Percentiles rank a stretch among this genome's conserved stretches.
phyloP scores from a whole-genome alignment of 768 basidiomycete species.

The Hericium rajendrae region DNA sequence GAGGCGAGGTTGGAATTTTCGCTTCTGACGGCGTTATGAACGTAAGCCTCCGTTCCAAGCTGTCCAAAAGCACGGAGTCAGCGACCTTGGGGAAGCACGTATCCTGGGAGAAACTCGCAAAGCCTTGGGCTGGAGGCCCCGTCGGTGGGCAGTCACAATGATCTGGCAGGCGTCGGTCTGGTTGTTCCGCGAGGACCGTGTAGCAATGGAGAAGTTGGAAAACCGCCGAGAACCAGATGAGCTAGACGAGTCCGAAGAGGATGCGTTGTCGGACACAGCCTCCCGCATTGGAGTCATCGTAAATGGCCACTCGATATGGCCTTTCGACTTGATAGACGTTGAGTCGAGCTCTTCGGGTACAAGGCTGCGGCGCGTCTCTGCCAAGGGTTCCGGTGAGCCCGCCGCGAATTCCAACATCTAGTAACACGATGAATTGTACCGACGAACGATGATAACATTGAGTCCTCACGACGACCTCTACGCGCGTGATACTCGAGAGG shows the following conservation, averaged over 20 bases:
- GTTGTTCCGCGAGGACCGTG: not conserved
- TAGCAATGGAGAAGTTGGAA: not conserved
- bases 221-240: not conserved
- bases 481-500: not conserved
- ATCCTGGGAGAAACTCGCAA: not conserved
- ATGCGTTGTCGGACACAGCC: not conserved
- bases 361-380: not conserved
- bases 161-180: not conserved
- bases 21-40: not conserved
- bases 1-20: not conserved
- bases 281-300: not conserved
- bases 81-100: not conserved
- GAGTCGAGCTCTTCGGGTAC: constrained; percentile 1
- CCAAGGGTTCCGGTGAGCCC: not conserved
- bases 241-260: not conserved
- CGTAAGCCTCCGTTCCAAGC: not conserved
- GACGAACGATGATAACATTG: too few relatives aligned
- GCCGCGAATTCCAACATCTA: constrained; percentile 2
- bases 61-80: not conserved
- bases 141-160: not conserved
- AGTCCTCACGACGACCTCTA: constrained; percentile 8
- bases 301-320: constrained; percentile 5
- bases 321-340: not conserved
- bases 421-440: not conserved
- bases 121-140: not conserved